Evolutionary conservation across 2,329 filamentous ascomycete genomes (phyloP).

Genomic region (Verticillium tricorpus): DNA sequence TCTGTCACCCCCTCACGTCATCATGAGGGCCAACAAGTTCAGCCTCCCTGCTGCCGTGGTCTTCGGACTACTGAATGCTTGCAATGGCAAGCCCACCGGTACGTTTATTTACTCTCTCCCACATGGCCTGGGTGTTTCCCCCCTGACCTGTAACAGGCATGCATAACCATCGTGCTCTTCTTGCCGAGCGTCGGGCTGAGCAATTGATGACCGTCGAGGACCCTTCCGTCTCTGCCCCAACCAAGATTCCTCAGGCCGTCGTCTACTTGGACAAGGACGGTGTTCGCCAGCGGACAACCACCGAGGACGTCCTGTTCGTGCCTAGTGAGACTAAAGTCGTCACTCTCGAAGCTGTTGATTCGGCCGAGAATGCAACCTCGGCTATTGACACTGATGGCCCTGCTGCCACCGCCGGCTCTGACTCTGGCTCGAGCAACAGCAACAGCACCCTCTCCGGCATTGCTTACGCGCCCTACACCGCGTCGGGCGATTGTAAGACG

Average conservation of each 20-base stretch:
- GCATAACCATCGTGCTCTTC: not conserved
- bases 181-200: not conserved
- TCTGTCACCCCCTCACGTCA: not conserved
- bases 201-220: conserved; percentile 28
- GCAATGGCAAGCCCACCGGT: not conserved
- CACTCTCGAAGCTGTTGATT: not conserved
- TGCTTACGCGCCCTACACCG: conserved; percentile 45
- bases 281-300: conserved; percentile 40
- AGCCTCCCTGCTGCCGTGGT: not conserved
- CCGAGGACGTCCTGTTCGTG: conserved; percentile 27
- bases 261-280: conserved; percentile 58
- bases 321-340: conserved; percentile 11
- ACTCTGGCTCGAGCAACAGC: not conserved
- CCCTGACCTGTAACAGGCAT: not conserved
- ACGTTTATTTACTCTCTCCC: not conserved
- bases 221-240: conserved; percentile 30
- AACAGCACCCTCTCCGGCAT: conserved; percentile 29
- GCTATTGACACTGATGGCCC: not conserved
- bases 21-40: not conserved
- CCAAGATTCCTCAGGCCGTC: conserved; percentile 42
- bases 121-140: not conserved
- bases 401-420: not conserved
- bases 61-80: not conserved
- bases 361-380: not conserved
- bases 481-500: conserved; percentile 61